Percentiles rank a stretch among this genome's conserved stretches.
Conservation (phyloP, 75 land plant species). For the Pinus albicaulis region DNA sequence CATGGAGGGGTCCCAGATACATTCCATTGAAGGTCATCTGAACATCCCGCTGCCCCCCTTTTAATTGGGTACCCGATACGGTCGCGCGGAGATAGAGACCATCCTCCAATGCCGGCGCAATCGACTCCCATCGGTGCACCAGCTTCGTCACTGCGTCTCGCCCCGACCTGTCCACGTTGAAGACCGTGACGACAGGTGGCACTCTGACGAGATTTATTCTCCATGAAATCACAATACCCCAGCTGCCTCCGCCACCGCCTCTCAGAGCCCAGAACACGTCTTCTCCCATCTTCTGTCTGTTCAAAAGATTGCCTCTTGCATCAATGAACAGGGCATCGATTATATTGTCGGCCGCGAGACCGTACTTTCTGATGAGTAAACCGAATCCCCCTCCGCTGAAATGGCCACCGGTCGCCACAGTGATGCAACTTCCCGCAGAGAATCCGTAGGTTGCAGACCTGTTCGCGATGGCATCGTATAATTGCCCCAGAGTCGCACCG, state of each 20-base stretch:
- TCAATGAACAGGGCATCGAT: conserved; percentile 33
- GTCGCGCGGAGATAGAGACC: conserved; percentile 10
- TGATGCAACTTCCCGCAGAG: conserved; percentile 33
- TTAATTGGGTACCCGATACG: conserved; percentile 9
- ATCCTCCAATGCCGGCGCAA: conserved; percentile 8
- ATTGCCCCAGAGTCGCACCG: conserved; percentile 24
- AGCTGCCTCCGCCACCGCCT: conserved; percentile 40
- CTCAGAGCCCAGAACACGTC: conserved; percentile 31
- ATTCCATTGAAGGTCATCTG: conserved; percentile 16
- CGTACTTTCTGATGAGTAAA: conserved; percentile 30
- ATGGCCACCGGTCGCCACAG: conserved; percentile 40
- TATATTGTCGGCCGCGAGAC: conserved; percentile 42
- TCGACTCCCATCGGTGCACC: conserved; percentile 19
- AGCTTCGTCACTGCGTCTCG: conserved; percentile 9
- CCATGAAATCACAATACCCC: conserved; percentile 36
- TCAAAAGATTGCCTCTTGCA: conserved; percentile 16
- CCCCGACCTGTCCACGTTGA: conserved; percentile 11
- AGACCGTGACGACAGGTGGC: conserved; percentile 14
- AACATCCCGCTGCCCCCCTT: background rate
- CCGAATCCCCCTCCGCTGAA: conserved; percentile 48
- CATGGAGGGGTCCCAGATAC: conserved; percentile 12
- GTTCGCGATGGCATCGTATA: conserved; percentile 11
- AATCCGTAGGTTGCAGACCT: conserved; percentile 8
- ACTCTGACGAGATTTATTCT: conserved; percentile 14
- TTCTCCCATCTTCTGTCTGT: conserved; percentile 25